Percentiles rank a stretch among this genome's conserved stretches.
phyloP scores from a whole-genome alignment of 192 early-diverging fungal genomes.

The Gorgonomyces haynaldii region DNA sequence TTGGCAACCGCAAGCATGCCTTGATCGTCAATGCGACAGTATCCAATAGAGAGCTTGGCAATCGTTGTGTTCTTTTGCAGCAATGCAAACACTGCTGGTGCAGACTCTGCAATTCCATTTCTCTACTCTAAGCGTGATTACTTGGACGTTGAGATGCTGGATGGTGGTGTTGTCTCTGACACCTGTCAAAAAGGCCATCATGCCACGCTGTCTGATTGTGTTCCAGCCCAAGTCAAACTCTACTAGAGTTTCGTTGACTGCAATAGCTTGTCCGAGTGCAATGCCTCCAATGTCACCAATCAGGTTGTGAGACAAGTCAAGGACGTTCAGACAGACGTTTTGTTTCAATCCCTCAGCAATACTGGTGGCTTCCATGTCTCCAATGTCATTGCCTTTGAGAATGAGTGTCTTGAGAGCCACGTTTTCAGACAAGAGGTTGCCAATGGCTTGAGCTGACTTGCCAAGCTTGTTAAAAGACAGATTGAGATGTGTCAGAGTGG shows the following conservation, averaged over 20 bases:
- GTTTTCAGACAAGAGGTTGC: constrained; percentile 38
- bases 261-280: constrained; percentile 30
- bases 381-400: constrained; percentile 32
- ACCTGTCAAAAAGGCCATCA: constrained; percentile 27
- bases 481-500: constrained; percentile 20
- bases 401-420: constrained; percentile 26
- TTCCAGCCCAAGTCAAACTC: constrained; percentile 42
- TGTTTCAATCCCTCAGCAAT: constrained; percentile 33
- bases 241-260: constrained; percentile 27
- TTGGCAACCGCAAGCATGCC: constrained; percentile 17
- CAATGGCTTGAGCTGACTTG: constrained; percentile 18
- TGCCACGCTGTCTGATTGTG: constrained; percentile 26
- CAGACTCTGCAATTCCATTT: constrained; percentile 38
- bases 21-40: constrained; percentile 26
- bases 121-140: not conserved
- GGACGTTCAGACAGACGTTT: constrained; percentile 28
- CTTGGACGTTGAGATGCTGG: not conserved
- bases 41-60: constrained; percentile 12
- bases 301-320: constrained; percentile 38
- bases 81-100: constrained; percentile 6
- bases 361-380: constrained; percentile 33
- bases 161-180: constrained; percentile 18
- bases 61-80: not conserved
- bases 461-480: constrained; percentile 30
- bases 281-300: constrained; percentile 41